Evolutionary conservation across 345 rosid genomes (phyloP), one percentile per base, ranked within the genome.

Genomic region (Rhodamnia argentea): DNA sequence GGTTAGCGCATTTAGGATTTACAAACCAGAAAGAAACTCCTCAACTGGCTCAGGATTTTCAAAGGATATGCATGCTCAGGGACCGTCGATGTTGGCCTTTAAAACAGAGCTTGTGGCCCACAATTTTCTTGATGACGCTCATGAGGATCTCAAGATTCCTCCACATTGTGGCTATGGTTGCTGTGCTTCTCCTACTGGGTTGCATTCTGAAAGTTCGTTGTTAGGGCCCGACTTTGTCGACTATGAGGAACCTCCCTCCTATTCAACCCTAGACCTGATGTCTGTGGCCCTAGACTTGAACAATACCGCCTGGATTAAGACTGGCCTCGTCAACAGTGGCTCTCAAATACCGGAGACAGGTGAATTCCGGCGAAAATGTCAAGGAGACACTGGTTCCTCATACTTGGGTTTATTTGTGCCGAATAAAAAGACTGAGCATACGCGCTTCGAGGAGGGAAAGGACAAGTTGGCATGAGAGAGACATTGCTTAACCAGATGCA

Each of bases 221-320:
- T 85, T 94, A 88, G 99, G 99, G 83, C 95, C 96, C 3, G 98
- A 94, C 88, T 96, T 96, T 88, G 89, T 94, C 37, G 99, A 95
- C 78, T 94, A 92, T 83, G 98, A 95, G 83, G 99, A 95, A 86
- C 88, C 88, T 51, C 93, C 94, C 64, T 59, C 90, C 53, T 91
- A 94, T 87, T 91, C 95, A 42, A 93, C 92, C 89, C 96, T 92
- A 64, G 98, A 95, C 86, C 86, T 96, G 82, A 91, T 95, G 86
- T 93, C 98, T 83, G 91, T 94, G 84, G 98, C 99, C 37, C 94
- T 97, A 0, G 98, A 96, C 86, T 88, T 96, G 90, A 96, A 96
- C 93, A 96, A 91, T 86, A 93, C 94, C 82, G 95, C 98, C 14
- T 93, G 98, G 96, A 94, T 94, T 55, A 94, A 91, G 90, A 96